Base-by-base conservation (phyloP, 352 stramenopile genomes). In the Phytophthora ramorum region DNA sequence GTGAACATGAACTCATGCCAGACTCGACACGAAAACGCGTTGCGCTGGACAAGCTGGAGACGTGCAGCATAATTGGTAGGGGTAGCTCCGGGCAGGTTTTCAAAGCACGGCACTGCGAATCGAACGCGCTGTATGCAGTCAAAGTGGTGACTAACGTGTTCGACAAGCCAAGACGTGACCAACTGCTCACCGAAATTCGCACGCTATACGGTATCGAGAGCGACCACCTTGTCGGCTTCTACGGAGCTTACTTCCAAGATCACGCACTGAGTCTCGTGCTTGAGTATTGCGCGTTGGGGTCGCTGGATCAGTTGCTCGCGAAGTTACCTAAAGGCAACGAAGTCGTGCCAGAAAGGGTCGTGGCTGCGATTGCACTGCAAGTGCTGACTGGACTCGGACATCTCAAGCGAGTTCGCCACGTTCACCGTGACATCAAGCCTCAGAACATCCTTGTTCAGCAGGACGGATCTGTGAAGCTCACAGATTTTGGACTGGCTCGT, bases 371-470 rank as follows among this genome's bases (percentile, higher is more conserved):
- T 60, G 80, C 81, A 10, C 85, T 77, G 58, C 82, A 91, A 40
- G 76, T 90, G 35, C 66, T 93, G 26, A 73, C 58, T 8, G 84
- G 84, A n/a, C 71, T 93, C 9, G 60, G 60, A 10, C 76, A 90
- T 35, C 79, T 93, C 60, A 86, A 89, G 63, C 63, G 74, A 1
- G 66, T 77, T 28, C 78, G 85, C 30, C 84, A 93, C 44, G 98
- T 98, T 55, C 95, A 98, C 56, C 89, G 95, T 35, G 95, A 98
- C 58, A 86, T 98, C 58, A 98, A 98, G 58, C 93, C 92, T 14
- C 90, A 91, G 37, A 98, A 98, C 73, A 86, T 98, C 30, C 78
- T 98, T 16, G 73, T 97, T 45, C 92, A 96, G 58, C 49, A 74
- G 28, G 56, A 87, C 17, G 90, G 84, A n/a, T 70, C 61, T 10